Conservation (phyloP, 1,284 basidiomycete species). For the Puccinia hordei region DNA sequence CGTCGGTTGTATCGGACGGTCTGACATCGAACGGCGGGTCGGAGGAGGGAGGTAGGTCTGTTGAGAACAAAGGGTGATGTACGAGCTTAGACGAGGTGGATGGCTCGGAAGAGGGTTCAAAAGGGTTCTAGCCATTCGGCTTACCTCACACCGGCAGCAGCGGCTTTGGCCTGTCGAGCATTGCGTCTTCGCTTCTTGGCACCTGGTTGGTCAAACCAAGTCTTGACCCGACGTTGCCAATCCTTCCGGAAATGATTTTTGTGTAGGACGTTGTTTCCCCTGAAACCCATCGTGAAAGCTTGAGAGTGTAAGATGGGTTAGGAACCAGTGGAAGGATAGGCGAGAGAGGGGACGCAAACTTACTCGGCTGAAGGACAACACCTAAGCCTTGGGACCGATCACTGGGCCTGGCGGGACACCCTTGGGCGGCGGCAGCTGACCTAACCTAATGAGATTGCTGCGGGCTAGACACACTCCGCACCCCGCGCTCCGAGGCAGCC, state of each 20-base stretch:
- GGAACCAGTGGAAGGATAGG: background rate
- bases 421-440: background rate
- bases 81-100: background rate
- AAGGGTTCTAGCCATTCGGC: slow-evolving; percentile 7
- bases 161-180: slow-evolving; percentile 88
- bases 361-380: background rate
- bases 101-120: background rate
- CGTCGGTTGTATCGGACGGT: slow-evolving; percentile 99
- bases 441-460: slow-evolving; percentile 9
- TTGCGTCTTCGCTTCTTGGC: slow-evolving; percentile 94
- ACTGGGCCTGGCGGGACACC: background rate
- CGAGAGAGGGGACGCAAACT: background rate
- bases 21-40: slow-evolving; percentile 94
- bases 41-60: slow-evolving; percentile 82
- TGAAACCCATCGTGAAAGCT: slow-evolving; percentile 55
- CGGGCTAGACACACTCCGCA: background rate
- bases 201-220: slow-evolving; percentile 99
- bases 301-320: background rate
- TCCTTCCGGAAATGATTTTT: slow-evolving; percentile 98
- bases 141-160: slow-evolving; percentile 77
- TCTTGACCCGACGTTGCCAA: slow-evolving; percentile 83
- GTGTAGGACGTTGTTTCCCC: slow-evolving; percentile 70
- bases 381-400: background rate
- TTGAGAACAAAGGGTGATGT: background rate
- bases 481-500: too few species aligned